Evolutionary conservation across 495 filamentous ascomycete species (phyloP).

Genomic region (Aspergillus avenaceus): DNA sequence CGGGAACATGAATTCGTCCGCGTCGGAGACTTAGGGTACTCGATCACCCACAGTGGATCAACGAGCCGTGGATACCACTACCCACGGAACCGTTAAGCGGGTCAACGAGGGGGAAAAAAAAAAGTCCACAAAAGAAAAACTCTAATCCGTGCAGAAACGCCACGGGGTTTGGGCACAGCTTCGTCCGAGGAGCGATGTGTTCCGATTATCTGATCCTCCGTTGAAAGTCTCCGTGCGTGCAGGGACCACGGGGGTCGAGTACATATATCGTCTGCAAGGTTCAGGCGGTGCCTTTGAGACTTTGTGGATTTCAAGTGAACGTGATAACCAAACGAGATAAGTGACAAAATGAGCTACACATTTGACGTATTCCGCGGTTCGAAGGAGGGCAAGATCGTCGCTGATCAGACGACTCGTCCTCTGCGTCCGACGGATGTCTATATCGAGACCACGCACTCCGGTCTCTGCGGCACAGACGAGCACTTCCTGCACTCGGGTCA

Average conservation of each 20-base stretch:
- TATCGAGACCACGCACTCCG: conserved; percentile 43
- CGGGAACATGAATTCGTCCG: background rate
- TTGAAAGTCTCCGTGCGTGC: background rate
- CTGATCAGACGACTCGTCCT: conserved; percentile 24
- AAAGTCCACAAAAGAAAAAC: background rate
- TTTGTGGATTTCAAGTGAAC: no score
- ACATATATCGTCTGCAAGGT: background rate
- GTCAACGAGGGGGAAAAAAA: no score
- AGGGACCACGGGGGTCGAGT: background rate
- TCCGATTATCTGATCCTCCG: background rate
- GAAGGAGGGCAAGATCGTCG: conserved; percentile 25
- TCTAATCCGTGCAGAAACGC: no score
- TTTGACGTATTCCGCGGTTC: conserved; percentile 32
- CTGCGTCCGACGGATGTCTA: conserved; percentile 36
- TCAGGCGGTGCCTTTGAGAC: no score
- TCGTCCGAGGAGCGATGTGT: background rate
- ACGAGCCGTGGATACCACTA: background rate
- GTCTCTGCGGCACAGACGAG: conserved; percentile 42
- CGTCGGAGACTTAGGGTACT: background rate
- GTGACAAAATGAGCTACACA: conserved; percentile 26
- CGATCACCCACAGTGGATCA: no score
- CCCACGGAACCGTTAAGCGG: no score
- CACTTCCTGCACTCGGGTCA: conserved; percentile 27
- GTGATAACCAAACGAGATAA: no score
- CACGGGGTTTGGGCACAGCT: background rate